phyloP scores from a whole-genome alignment of 495 filamentous ascomycete genomes.

The Oidiodendron maius region DNA sequence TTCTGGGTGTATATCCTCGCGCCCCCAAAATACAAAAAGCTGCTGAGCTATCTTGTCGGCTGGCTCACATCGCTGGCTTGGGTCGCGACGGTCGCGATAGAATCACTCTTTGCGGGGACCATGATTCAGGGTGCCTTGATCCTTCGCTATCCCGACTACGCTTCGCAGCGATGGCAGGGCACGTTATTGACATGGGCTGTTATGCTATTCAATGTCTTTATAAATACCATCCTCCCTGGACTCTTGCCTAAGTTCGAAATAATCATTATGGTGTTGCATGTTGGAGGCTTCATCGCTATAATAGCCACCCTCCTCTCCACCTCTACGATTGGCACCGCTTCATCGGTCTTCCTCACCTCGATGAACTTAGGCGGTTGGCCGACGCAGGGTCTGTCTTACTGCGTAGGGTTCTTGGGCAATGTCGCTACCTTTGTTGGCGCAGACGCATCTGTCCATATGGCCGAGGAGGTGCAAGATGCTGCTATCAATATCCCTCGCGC shows the following conservation, averaged over 20 bases:
- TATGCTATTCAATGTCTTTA: conserved; percentile 29
- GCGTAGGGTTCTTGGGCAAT: conserved; percentile 17
- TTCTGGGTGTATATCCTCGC: conserved; percentile 41
- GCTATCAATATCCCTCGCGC: conserved; percentile 34
- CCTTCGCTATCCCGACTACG: conserved; percentile 34
- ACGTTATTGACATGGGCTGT: conserved; percentile 43
- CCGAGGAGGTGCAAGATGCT: conserved; percentile 42
- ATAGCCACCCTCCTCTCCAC: conserved; percentile 32
- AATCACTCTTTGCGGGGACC: conserved; percentile 34
- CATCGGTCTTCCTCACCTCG: conserved; percentile 37
- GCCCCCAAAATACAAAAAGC: conserved; percentile 30
- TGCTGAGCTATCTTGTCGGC: conserved; percentile 40
- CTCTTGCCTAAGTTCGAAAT: conserved; percentile 38
- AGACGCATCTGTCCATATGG: conserved; percentile 26
- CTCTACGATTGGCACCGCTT: conserved; percentile 30
- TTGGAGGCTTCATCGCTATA: conserved; percentile 35
- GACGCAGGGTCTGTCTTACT: conserved; percentile 34
- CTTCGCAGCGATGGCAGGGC: conserved; percentile 37
- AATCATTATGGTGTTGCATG: conserved; percentile 11
- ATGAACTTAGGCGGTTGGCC: conserved; percentile 37
- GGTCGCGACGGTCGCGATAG: conserved; percentile 26
- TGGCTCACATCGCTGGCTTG: conserved; percentile 26
- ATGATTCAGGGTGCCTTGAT: conserved; percentile 41
- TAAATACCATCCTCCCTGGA: conserved; percentile 35
- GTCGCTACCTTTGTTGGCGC: conserved; percentile 15